Evolutionary conservation across 768 basidiomycete genomes (phyloP), one percentile per base, ranked within the genome.

Genomic region (Pleurotus pulmonarius): DNA sequence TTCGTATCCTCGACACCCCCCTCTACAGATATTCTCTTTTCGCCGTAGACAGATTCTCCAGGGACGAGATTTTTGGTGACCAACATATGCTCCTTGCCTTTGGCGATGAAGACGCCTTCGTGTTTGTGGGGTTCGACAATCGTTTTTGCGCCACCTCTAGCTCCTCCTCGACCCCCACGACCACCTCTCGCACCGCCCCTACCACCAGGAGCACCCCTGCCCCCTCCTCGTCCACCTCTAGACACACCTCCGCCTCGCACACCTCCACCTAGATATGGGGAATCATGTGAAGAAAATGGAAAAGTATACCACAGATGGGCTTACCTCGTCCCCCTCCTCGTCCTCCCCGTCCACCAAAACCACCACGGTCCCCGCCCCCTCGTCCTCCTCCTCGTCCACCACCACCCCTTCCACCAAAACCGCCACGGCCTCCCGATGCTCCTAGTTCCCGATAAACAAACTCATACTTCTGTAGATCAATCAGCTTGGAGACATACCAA

Each of bases 11-110:
- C 90, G 16, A 78, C 82, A 44, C 80, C 85, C 11, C 79, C 76
- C 12, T 94, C 92, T 65, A 98, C 83, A 13, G 88, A 85, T 72
- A 98, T 94, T 68, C 96, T 82, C 78, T 99, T 99, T 74, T 99
- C 97, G 59, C 97, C 97, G 70, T 99, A 99, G 8, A 99, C 96
- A 5, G 90, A 90, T 69, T 98, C 97, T 46, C 97, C 97, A 1
- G 97, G 97, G 40, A 92, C 94, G 69, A 99, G 83, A 73, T 98
- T 98, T 76, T 94, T 94, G 39, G 97, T 98, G 72, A 99, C 97
- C 62, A 99, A 78, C 73, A 98, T 83, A 65, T 92, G 88, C 66
- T 98, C 97, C 75, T 99, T 98, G 71, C 94, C 95, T 71, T 91
- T 91, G 57, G 97, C 97, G 66, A 99, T 90, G 77, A 98, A 99